Percentiles rank a stretch among this genome's conserved stretches.
Evolutionary conservation across 2,329 filamentous ascomycete genomes (phyloP).

Genomic region (Neonectria faginata): DNA sequence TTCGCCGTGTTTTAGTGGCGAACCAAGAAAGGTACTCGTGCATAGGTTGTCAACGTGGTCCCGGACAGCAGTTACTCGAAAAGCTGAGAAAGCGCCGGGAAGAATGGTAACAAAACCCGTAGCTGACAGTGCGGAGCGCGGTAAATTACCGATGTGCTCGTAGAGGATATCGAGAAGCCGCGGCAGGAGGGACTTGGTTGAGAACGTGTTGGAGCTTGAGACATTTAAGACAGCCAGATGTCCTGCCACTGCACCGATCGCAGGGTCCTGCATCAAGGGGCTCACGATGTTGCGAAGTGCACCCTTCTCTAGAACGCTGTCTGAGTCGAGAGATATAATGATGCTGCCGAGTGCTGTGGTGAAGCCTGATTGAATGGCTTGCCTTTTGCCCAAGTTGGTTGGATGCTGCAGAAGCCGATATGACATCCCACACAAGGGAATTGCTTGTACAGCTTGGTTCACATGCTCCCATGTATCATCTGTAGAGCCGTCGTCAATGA

Average conservation of each 20-base stretch:
- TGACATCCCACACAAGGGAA: slow-evolving; percentile 9
- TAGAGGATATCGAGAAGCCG: slow-evolving; percentile 19
- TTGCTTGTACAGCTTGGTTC: slow-evolving; percentile 11
- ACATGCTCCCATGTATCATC: slow-evolving; percentile 20
- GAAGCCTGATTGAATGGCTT: slow-evolving; percentile 17
- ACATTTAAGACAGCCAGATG: slow-evolving; percentile 14
- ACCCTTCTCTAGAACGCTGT: slow-evolving; percentile 13
- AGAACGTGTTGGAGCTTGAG: slow-evolving; percentile 1
- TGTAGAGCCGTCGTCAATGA: slow-evolving; percentile 18
- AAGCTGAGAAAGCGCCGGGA: slow-evolving; percentile 21
- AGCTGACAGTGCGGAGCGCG: slow-evolving; percentile 9
- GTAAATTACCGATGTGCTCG: slow-evolving; percentile 17
- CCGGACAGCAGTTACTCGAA: slow-evolving; percentile 16
- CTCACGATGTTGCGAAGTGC: slow-evolving; percentile 17
- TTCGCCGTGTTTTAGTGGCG: slow-evolving; percentile 13
- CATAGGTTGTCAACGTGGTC: slow-evolving; percentile 9
- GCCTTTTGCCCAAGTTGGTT: slow-evolving; percentile 18
- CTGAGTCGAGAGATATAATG: slow-evolving; percentile 16
- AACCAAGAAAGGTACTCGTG: slow-evolving; percentile 16
- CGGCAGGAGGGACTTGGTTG: slow-evolving; percentile 10
- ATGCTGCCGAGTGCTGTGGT: slow-evolving; percentile 8
- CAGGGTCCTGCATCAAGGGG: slow-evolving; percentile 14
- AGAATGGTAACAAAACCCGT: slow-evolving; percentile 20
- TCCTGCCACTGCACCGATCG: slow-evolving; percentile 17
- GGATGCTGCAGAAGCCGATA: slow-evolving; percentile 7